These are phyloP conservation scores for Euphorbia pulcherrima DNA, from an alignment of 345 rosid genomes.

Conservation along the genomic window DNA sequence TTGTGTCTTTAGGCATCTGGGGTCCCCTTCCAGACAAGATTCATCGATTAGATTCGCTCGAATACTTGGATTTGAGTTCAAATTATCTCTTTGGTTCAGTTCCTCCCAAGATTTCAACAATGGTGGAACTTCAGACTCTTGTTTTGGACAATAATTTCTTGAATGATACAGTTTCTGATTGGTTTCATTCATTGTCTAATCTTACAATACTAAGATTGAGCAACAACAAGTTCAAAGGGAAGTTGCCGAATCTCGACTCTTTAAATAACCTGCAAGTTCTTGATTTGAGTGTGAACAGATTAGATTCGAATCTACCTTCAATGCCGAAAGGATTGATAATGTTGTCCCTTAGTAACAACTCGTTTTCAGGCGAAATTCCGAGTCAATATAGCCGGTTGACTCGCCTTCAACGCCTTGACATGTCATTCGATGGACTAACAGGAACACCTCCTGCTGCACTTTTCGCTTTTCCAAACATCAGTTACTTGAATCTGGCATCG, in stretches of 20 bases:
- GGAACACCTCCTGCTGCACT: constrained; percentile 43
- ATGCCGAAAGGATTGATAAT: constrained; percentile 41
- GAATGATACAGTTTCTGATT: constrained; percentile 52
- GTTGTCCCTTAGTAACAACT: constrained; percentile 39
- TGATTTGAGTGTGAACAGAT: constrained; percentile 42
- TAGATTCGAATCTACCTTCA: constrained; percentile 34
- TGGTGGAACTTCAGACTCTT: constrained; percentile 58
- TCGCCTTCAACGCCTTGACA: constrained; percentile 38
- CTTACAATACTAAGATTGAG: constrained; percentile 49
- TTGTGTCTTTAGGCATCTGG: constrained; percentile 69
- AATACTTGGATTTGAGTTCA: constrained; percentile 57
- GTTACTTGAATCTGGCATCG: constrained; percentile 51
- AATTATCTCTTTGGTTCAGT: constrained; percentile 61
- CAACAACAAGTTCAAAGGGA: constrained; percentile 45
- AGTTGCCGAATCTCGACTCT: constrained; percentile 36
- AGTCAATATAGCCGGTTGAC: constrained; percentile 32
- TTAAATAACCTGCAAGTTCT: constrained; percentile 29
- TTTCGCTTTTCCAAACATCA: constrained; percentile 49
- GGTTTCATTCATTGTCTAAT: constrained; percentile 47
- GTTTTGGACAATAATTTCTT: constrained; percentile 53
- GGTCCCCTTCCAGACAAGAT: constrained; percentile 72
- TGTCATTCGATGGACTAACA: constrained; percentile 37
- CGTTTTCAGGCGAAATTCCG: constrained; percentile 43
- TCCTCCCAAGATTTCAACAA: constrained; percentile 59
- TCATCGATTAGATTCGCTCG: constrained; percentile 57